phyloP scores from a whole-genome alignment of 2,329 filamentous ascomycete species.

The Exophiala sideris region DNA sequence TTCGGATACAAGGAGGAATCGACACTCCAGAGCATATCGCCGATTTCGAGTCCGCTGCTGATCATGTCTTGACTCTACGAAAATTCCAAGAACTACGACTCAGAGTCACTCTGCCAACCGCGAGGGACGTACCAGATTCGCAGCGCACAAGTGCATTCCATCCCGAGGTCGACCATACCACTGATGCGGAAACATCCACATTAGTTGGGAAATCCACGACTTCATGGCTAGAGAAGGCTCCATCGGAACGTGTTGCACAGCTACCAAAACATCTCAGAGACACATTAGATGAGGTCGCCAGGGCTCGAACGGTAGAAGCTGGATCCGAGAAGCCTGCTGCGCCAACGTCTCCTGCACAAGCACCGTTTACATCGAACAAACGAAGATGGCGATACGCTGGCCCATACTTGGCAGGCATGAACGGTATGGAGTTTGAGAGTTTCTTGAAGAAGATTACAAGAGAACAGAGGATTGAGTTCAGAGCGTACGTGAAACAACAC shows the following conservation, averaged over 20 bases:
- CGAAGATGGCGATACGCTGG: constrained; percentile 55
- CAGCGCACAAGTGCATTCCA: constrained; percentile 33
- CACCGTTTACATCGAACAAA: background rate
- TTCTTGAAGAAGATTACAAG: constrained; percentile 46
- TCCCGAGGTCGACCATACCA: constrained; percentile 23
- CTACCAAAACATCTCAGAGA: constrained; percentile 21
- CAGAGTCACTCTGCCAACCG: constrained; percentile 38
- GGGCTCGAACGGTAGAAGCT: constrained; percentile 1
- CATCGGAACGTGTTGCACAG: constrained; percentile 18
- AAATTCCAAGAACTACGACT: constrained; percentile 85
- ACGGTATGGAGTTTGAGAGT: constrained; percentile 52
- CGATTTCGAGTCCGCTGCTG: constrained; percentile 78
- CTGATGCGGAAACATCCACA: constrained; percentile 6
- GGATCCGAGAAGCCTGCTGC: background rate
- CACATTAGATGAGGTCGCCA: constrained; percentile 12
- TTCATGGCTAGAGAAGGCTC: constrained; percentile 13
- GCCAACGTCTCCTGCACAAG: constrained; percentile 1
- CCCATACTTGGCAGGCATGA: constrained; percentile 57
- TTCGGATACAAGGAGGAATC: constrained; percentile 67
- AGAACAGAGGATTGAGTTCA: constrained; percentile 26
- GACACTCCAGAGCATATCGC: constrained; percentile 87
- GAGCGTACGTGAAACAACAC: constrained; percentile 37
- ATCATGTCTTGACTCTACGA: constrained; percentile 73
- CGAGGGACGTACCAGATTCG: constrained; percentile 3
- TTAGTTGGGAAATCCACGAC: constrained; percentile 1